A percentile compares a stretch with the other conserved stretches of the same genome.
phyloP scores from a whole-genome alignment of 805 yeast genomes.

The Cyberlindnera suaveolens region DNA sequence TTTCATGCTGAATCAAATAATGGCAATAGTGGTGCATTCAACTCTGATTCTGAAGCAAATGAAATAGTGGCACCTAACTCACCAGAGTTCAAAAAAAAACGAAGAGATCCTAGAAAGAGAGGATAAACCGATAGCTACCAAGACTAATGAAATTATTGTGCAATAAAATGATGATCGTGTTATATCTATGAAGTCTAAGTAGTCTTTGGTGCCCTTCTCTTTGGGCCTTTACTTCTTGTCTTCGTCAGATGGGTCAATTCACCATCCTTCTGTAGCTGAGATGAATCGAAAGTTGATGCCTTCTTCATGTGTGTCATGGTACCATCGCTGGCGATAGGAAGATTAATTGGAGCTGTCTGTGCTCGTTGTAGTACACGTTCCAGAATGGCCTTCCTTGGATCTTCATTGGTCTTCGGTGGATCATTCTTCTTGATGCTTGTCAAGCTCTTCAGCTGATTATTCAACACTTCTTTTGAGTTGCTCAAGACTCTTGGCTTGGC shows the following conservation, averaged over 20 bases:
- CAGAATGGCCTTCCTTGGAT: constrained; percentile 9
- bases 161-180: not conserved
- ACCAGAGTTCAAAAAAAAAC: too few species aligned
- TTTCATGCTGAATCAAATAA: too few species aligned
- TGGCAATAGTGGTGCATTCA: too few species aligned
- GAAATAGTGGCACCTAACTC: too few species aligned
- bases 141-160: too few species aligned
- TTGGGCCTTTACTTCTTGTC: constrained; percentile 30
- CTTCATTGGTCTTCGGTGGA: not conserved
- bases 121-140: too few species aligned
- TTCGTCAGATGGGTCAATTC: constrained; percentile 26
- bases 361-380: constrained; percentile 13
- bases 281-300: constrained; percentile 20
- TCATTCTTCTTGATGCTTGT: constrained; percentile 7
- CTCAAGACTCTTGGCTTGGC: constrained; percentile 19
- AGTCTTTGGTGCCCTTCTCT: constrained; percentile 28
- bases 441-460: constrained; percentile 10
- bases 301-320: constrained; percentile 6
- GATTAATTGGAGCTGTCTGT: constrained; percentile 13
- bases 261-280: constrained; percentile 1
- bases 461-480: constrained; percentile 15
- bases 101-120: not conserved
- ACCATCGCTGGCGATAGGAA: constrained; percentile 1
- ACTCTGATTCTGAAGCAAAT: too few species aligned
- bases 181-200: not conserved